Evolutionary conservation across 2,329 filamentous ascomycete genomes (phyloP).

Genomic region (Arthrobotrys conoides): DNA sequence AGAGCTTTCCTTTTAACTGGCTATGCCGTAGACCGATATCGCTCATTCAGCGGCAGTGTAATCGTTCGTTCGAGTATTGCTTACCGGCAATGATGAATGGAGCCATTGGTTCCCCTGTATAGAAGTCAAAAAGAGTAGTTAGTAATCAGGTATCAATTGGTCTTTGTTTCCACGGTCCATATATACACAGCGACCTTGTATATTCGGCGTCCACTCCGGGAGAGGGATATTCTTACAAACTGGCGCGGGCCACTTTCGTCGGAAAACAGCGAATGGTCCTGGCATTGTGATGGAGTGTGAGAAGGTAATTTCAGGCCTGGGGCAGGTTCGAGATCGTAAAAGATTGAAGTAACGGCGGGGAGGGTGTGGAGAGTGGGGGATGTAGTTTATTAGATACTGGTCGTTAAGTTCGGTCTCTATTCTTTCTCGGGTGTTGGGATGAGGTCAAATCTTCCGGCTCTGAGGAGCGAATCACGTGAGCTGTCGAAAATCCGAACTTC

Average conservation of each 20-base stretch:
- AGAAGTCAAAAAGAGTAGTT: conserved; percentile 22
- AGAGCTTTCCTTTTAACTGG: not conserved
- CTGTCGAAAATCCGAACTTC: conserved; percentile 22
- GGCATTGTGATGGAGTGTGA: conserved; percentile 34
- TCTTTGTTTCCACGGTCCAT: conserved; percentile 26
- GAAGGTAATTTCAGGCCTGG: not conserved
- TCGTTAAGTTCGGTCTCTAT: not conserved
- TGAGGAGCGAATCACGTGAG: conserved; percentile 43
- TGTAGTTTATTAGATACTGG: conserved; percentile 3
- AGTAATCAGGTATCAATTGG: conserved; percentile 64
- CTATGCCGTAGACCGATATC: conserved; percentile 18
- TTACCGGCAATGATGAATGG: conserved; percentile 96
- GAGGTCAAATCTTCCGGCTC: conserved; percentile 58
- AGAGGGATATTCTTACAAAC: conserved; percentile 73
- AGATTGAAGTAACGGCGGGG: not conserved
- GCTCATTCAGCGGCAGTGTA: not conserved
- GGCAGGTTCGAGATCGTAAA: conserved; percentile 4
- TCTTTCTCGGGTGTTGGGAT: conserved; percentile 42
- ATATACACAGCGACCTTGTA: not conserved
- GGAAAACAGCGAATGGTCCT: conserved; percentile 69
- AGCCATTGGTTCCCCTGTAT: conserved; percentile 85
- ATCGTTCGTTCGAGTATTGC: conserved; percentile 65
- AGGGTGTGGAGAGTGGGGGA: not conserved
- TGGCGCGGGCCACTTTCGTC: conserved; percentile 86
- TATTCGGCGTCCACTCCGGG: not conserved